These are phyloP conservation scores for Acer yangbiense DNA, from an alignment of 345 rosid species.

Conservation along the genomic window DNA sequence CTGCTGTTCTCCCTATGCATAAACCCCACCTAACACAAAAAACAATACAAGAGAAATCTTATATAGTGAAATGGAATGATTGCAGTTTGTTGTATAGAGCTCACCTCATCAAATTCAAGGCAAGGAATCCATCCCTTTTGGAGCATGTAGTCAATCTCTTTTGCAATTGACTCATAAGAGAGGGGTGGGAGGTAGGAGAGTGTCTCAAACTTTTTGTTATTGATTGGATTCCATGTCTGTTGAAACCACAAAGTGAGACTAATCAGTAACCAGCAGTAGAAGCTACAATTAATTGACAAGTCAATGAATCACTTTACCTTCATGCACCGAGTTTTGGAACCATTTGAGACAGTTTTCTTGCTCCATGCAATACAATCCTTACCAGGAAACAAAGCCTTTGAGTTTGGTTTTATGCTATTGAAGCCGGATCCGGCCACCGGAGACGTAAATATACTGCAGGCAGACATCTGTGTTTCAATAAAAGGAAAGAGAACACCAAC, in stretches of 20 bases:
- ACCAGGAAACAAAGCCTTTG: constrained; percentile 29
- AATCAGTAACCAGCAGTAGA: neutral
- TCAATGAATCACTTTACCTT: constrained; percentile 39
- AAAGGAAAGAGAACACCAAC: neutral
- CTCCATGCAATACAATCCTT: constrained; percentile 46
- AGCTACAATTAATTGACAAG: too few species aligned
- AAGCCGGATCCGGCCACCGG: constrained; percentile 33
- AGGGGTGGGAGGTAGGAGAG: constrained; percentile 17
- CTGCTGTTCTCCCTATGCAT: constrained; percentile 51
- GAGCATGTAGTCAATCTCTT: constrained; percentile 67
- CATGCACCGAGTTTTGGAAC: constrained; percentile 57
- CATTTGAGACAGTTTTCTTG: constrained; percentile 53
- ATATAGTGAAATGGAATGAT: neutral
- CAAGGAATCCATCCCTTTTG: constrained; percentile 70
- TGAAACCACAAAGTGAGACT: neutral
- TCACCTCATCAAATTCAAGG: constrained; percentile 75
- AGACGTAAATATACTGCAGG: constrained; percentile 38
- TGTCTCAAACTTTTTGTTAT: constrained; percentile 16
- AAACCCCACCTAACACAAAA: constrained; percentile 35
- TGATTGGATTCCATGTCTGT: constrained; percentile 72
- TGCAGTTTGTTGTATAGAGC: neutral
- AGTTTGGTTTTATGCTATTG: constrained; percentile 37
- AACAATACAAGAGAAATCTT: too few species aligned
- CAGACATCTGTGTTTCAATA: constrained; percentile 40
- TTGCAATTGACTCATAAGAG: constrained; percentile 32